Percentiles rank a stretch among this genome's conserved stretches.
These are phyloP conservation scores for Leccinum ponderosum DNA, from an alignment of 1,284 basidiomycete species.

Conservation along the genomic window DNA sequence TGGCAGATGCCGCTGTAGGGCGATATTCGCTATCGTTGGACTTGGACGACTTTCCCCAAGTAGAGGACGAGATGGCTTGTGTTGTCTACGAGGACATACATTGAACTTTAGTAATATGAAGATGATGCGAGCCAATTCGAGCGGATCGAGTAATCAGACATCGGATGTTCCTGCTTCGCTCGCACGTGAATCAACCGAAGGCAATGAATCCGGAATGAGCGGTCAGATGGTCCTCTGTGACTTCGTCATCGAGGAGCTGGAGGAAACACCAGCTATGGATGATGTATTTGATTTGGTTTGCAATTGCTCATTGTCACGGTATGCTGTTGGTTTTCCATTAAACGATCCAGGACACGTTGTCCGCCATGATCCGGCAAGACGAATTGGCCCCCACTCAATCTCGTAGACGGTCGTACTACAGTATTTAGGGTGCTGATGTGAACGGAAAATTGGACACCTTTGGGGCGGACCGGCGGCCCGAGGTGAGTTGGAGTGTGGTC, in stretches of 20 bases:
- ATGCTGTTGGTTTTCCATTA: slow-evolving; percentile 8
- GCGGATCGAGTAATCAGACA: slow-evolving; percentile 16
- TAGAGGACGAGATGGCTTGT: slow-evolving; percentile 47
- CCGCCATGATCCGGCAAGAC: slow-evolving; percentile 68
- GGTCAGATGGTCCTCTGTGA: slow-evolving; percentile 21
- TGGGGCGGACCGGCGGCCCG: background rate
- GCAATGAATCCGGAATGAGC: slow-evolving; percentile 13
- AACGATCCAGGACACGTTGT: slow-evolving; percentile 55
- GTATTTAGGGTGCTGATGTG: slow-evolving; percentile 40
- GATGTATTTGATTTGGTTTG: slow-evolving; percentile 36
- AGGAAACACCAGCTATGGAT: slow-evolving; percentile 12
- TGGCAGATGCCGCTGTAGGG: slow-evolving; percentile 46
- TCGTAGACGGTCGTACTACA: slow-evolving; percentile 51
- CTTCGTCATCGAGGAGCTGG: slow-evolving; percentile 26
- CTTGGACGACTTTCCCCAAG: slow-evolving; percentile 51
- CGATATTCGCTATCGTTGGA: slow-evolving; percentile 48
- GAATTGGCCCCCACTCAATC: slow-evolving; percentile 57
- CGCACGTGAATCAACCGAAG: slow-evolving; percentile 11
- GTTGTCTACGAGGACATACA: slow-evolving; percentile 48
- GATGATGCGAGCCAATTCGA: slow-evolving; percentile 24
- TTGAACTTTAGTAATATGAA: slow-evolving; percentile 40
- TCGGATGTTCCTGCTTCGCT: slow-evolving; percentile 3
- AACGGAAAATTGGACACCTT: slow-evolving; percentile 43
- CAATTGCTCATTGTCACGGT: slow-evolving; percentile 5
- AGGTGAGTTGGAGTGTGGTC: too few species aligned